A percentile compares a stretch with the other conserved stretches of the same genome.
phyloP scores from a whole-genome alignment of 192 early-diverging fungal genomes.

The Dispira parvispora region DNA sequence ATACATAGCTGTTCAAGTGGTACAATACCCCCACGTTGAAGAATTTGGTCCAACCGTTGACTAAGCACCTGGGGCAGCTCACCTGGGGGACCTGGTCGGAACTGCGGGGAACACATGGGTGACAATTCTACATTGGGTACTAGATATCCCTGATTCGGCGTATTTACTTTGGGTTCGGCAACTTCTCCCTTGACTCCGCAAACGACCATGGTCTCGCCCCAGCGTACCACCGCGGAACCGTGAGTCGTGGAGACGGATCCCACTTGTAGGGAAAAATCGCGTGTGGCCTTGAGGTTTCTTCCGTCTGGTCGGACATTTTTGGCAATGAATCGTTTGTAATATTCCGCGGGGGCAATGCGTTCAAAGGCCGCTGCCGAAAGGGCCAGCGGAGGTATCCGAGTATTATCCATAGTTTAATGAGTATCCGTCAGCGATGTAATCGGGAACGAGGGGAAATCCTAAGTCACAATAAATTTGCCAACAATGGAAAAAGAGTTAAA shows the following conservation, averaged over 20 bases:
- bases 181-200: slow-evolving; percentile 95
- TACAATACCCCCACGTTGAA: slow-evolving; percentile 19
- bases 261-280: slow-evolving; percentile 1
- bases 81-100: slow-evolving; percentile 68
- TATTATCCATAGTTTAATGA: too few species aligned
- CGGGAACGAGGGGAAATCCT: too few species aligned
- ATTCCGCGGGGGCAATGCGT: background rate
- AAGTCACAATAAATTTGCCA: too few species aligned
- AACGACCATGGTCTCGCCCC: slow-evolving; percentile 77
- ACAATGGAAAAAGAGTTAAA: too few species aligned
- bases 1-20: slow-evolving; percentile 49
- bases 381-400: background rate
- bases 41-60: slow-evolving; percentile 53
- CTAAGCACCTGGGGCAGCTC: slow-evolving; percentile 70
- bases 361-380: slow-evolving; percentile 4
- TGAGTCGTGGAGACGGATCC: slow-evolving; percentile 60
- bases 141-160: slow-evolving; percentile 64
- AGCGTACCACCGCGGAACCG: slow-evolving; percentile 71
- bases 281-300: background rate
- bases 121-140: slow-evolving; percentile 86
- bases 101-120: slow-evolving; percentile 73
- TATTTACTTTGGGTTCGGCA: slow-evolving; percentile 49
- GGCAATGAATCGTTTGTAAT: background rate
- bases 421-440: too few species aligned
- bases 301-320: slow-evolving; percentile 1